Conservation (phyloP, 2,329 filamentous ascomycete species). For the Venturia nashicola region DNA sequence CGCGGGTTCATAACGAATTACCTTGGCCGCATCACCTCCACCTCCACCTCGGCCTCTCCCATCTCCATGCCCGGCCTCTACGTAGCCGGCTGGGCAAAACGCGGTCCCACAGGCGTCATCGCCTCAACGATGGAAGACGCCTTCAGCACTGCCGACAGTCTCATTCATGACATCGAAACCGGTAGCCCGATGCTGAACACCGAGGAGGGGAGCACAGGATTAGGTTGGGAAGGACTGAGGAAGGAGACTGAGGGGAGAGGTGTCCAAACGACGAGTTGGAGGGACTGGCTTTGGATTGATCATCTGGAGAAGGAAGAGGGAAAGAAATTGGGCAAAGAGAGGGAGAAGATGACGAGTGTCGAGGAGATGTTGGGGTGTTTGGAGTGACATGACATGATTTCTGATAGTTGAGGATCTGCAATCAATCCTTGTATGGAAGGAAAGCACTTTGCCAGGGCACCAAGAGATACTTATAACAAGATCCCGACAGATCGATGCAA, state of each 20-base stretch:
- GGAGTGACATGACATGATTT: constrained; percentile 13
- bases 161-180: constrained; percentile 62
- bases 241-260: constrained; percentile 43
- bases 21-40: not conserved
- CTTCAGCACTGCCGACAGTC: constrained; percentile 75
- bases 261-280: constrained; percentile 60
- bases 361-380: constrained; percentile 45
- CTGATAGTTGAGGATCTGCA: not conserved
- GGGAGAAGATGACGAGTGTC: constrained; percentile 53
- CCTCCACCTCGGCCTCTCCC: constrained; percentile 5
- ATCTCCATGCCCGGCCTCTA: constrained; percentile 59
- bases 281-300: constrained; percentile 80
- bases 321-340: constrained; percentile 54
- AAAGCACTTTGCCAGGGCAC: too few species aligned
- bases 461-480: too few species aligned
- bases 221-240: constrained; percentile 69
- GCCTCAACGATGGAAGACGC: constrained; percentile 93
- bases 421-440: too few species aligned
- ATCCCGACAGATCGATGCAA: not conserved
- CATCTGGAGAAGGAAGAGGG: constrained; percentile 60
- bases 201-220: constrained; percentile 25
- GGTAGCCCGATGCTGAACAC: constrained; percentile 36
- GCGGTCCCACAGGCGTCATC: constrained; percentile 88
- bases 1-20: constrained; percentile 67
- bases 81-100: constrained; percentile 93